Base-by-base conservation (phyloP, 768 basidiomycete species). In the Serendipita sp. region DNA sequence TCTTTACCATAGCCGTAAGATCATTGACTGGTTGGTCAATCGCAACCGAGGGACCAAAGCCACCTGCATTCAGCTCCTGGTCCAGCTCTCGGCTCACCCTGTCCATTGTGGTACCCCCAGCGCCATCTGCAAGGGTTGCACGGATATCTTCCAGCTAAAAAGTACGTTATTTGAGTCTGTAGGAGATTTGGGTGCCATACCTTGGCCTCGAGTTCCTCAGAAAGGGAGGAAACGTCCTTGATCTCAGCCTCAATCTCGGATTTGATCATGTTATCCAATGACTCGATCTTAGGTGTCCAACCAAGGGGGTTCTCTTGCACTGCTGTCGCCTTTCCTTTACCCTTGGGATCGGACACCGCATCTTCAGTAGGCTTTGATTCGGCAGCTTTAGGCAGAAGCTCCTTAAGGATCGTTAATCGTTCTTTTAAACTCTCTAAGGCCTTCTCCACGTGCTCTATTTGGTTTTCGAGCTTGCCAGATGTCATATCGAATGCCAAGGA, bases 401-500 rank as follows among this genome's bases (percentile, higher is more conserved):
- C 76, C n/a, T 70, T 72, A 1, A 79, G 73, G 1, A 74, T 78
- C 53, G 77, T 78, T 13, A 92, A 76, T 47, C 92, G 81, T 41
- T 79, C 77, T 71, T 86, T 79, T 2, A 96, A 86, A 68, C 89
- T 92, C 69, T 82, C 81, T 16, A 92, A 76, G 0, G 92, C 92
- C 66, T 82, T 81, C 73, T 89, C 83, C 1, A 88, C 91, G 65
- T 96, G 90, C 13, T 73, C 68, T 47, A 97, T 88, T 2, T 94
- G 86, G 65, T 91, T 89, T 13, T 84, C 78, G 3, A 94, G 83
- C 10, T 87, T 82, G 2, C 90, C 89, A 0, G 92, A 83, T 0
- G 90, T 92, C 66, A 95, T 82, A 72, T 97, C 94, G 45, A 93
- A 85, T 11, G 89, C 92, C 72, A 95, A 91, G 71, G 89, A 92